Conservation (phyloP, 2,329 filamentous ascomycete species). For the Botrytis medusae region DNA sequence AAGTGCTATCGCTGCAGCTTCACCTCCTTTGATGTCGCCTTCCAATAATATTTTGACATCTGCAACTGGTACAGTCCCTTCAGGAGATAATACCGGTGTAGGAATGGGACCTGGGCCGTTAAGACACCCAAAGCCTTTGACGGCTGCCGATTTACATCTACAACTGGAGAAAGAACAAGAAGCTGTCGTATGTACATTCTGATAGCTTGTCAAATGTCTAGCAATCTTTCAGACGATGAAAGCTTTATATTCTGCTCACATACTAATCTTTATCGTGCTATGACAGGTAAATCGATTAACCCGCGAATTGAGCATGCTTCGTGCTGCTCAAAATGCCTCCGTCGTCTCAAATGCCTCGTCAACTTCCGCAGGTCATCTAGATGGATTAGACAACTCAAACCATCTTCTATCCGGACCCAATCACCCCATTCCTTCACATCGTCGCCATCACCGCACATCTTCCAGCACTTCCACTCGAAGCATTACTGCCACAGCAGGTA, state of each 20-base stretch:
- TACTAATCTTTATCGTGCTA: slow-evolving; percentile 17
- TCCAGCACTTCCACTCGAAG: slow-evolving; percentile 57
- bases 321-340: slow-evolving; percentile 66
- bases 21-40: slow-evolving; percentile 33
- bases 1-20: slow-evolving; percentile 33
- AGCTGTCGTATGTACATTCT: slow-evolving; percentile 67
- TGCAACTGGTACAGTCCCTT: slow-evolving; percentile 7
- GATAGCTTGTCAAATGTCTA: neutral
- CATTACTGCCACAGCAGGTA: slow-evolving; percentile 47
- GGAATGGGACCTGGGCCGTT: slow-evolving; percentile 67
- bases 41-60: slow-evolving; percentile 25
- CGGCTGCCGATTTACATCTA: slow-evolving; percentile 82
- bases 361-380: slow-evolving; percentile 54
- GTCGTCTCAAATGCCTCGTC: slow-evolving; percentile 66
- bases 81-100: slow-evolving; percentile 47
- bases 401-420: slow-evolving; percentile 57
- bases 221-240: neutral
- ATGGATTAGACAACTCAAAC: slow-evolving; percentile 49
- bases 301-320: slow-evolving; percentile 82
- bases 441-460: slow-evolving; percentile 54
- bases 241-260: neutral
- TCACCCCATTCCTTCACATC: slow-evolving; percentile 54
- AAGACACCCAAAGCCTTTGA: slow-evolving; percentile 83
- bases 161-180: slow-evolving; percentile 95
- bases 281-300: slow-evolving; percentile 85